A percentile compares a stretch with the other conserved stretches of the same genome.
Conservation (phyloP, 2,329 filamentous ascomycete genomes). For the Cytospora piceae region DNA sequence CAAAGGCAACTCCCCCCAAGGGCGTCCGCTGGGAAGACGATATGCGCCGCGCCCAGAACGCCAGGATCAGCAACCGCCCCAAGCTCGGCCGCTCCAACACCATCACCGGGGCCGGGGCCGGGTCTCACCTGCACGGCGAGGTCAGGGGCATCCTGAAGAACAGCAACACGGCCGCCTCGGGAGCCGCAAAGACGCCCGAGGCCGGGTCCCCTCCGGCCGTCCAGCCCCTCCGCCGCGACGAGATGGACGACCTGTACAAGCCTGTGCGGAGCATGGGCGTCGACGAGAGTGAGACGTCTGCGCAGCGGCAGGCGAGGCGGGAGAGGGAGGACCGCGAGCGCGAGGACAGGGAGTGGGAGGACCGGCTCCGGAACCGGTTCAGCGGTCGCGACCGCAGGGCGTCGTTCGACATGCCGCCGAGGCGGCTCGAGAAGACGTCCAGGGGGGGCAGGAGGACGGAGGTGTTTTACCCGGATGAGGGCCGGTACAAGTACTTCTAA, state of each 20-base stretch:
- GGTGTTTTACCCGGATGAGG: conserved; percentile 27
- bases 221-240: conserved; percentile 20
- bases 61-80: conserved; percentile 23
- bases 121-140: conserved; percentile 20
- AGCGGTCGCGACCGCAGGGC: conserved; percentile 20
- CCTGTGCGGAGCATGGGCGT: conserved; percentile 23
- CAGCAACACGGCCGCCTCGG: background rate
- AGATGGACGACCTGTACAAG: conserved; percentile 26
- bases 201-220: conserved; percentile 13
- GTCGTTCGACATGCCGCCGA: conserved; percentile 27
- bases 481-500: conserved; percentile 21
- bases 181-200: background rate
- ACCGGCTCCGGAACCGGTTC: conserved; percentile 22
- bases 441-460: conserved; percentile 24
- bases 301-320: conserved; percentile 20
- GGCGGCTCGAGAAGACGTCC: conserved; percentile 26
- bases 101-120: conserved; percentile 26
- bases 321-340: conserved; percentile 20
- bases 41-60: conserved; percentile 26
- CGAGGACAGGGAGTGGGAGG: conserved; percentile 21
- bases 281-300: conserved; percentile 22
- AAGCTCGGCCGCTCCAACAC: conserved; percentile 24
- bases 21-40: conserved; percentile 30
- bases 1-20: conserved; percentile 20
- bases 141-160: conserved; percentile 31